Base-by-base conservation (phyloP, 192 early-diverging fungal species). In the Dissophora globulifera region DNA sequence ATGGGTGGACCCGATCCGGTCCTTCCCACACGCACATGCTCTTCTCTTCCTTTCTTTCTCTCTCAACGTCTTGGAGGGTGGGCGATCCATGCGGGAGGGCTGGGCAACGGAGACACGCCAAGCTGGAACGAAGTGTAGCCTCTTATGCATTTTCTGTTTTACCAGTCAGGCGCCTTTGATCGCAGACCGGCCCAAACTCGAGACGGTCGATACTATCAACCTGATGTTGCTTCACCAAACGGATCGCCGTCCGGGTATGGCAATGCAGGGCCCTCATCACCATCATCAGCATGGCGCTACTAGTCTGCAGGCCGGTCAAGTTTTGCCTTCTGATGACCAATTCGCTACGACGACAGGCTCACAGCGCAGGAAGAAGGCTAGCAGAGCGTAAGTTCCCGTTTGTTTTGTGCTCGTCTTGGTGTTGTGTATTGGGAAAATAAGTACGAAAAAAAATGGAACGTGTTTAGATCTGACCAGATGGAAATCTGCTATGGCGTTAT, bases 341-440 rank as follows among this genome's bases (percentile, higher is more conserved):
- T 43, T 16, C 32, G 16, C n/a, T n/a, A 53, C 46, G 5, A 54
- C 31, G 20, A 50, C 45, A 1, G 57, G 68, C 19, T 52, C 58
- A 12, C 20, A 56, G 6, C 80, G 81, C 50, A 74, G 75, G 46
- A 86, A 81, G 64, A 88, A 88, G 50, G 83, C 86, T 43, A 81
- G 78, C 35, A 56, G 86, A 40, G 87, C 87, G 63, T 75, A 75
- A 52, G 60, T 64, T 17, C n/a, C n/a, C n/a, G 8, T 16, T 64
- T 60, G 23, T 54, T 5, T 32, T 13, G 5, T 30, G 17, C 43
- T 46, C 1, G 42, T 17, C 10, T n/a, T n/a, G n/a, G n/a, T n/a
- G n/a, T n/a, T n/a, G n/a, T n/a, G n/a, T n/a, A n/a, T n/a, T n/a
- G n/a, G n/a, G n/a, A n/a, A n/a, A n/a, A n/a, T n/a, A n/a, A n/a